phyloP scores from a whole-genome alignment of 2,329 filamentous ascomycete species.

The Bimuria novae-zelandiae region DNA sequence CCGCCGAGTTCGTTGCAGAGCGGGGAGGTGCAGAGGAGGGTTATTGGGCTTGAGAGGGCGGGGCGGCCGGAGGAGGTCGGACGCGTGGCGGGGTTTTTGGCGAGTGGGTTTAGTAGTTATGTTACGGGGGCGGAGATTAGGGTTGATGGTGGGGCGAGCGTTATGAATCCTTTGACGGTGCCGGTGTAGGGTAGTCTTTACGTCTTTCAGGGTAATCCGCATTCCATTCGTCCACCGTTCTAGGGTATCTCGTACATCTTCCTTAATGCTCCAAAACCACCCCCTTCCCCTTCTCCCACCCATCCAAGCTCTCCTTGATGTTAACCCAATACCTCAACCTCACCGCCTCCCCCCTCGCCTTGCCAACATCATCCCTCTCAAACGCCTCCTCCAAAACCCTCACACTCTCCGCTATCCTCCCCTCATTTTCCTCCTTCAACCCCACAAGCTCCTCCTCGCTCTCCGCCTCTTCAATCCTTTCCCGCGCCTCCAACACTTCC shows the following conservation, averaged over 20 bases:
- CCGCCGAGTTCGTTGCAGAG: slow-evolving; percentile 60
- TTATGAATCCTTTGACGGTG: slow-evolving; percentile 48
- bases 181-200: slow-evolving; percentile 40
- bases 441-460: slow-evolving; percentile 66
- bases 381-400: slow-evolving; percentile 67
- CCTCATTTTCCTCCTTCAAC: slow-evolving; percentile 69
- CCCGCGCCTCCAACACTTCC: slow-evolving; percentile 74
- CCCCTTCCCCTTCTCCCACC: slow-evolving; percentile 80
- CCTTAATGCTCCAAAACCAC: slow-evolving; percentile 60
- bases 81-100: slow-evolving; percentile 65
- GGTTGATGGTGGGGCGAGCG: slow-evolving; percentile 63
- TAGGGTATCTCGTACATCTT: neutral
- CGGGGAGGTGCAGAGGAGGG: slow-evolving; percentile 53
- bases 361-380: slow-evolving; percentile 65
- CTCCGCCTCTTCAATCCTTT: slow-evolving; percentile 62
- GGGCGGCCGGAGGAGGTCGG: slow-evolving; percentile 64
- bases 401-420: slow-evolving; percentile 68
- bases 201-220: too few species aligned
- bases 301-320: slow-evolving; percentile 76
- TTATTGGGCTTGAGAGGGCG: slow-evolving; percentile 62
- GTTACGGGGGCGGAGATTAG: slow-evolving; percentile 66
- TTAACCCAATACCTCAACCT: slow-evolving; percentile 89
- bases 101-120: slow-evolving; percentile 66
- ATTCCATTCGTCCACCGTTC: neutral
- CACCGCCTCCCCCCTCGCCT: slow-evolving; percentile 73